These are phyloP conservation scores for Trichosporon sp. DNA, from an alignment of 1,284 basidiomycete species.

Conservation along the genomic window DNA sequence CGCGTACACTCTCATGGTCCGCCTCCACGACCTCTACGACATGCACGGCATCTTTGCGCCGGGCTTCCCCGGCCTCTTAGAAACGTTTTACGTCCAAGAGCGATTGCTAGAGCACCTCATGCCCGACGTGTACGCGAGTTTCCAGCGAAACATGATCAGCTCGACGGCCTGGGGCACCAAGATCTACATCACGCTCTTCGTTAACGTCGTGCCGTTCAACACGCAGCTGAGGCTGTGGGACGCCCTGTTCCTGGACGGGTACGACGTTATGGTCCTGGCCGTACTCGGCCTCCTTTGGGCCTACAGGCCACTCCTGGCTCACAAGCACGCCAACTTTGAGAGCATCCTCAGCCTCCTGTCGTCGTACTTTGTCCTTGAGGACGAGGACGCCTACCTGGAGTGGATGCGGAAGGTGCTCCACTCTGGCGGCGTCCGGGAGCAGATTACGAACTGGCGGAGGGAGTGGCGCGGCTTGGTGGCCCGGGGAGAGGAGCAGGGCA, in stretches of 20 bases:
- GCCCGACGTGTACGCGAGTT: conserved; percentile 78
- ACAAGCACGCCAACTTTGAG: conserved; percentile 69
- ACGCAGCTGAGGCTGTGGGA: conserved; percentile 94
- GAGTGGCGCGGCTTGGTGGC: conserved; percentile 36
- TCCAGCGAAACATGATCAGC: conserved; percentile 80
- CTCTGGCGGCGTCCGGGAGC: conserved; percentile 63
- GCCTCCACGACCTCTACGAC: conserved; percentile 78
- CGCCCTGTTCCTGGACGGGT: conserved; percentile 80
- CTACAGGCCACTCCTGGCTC: conserved; percentile 47
- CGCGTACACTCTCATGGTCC: conserved; percentile 75
- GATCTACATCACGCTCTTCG: conserved; percentile 97
- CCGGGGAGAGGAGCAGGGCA: conserved; percentile 28
- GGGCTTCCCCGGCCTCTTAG: conserved; percentile 91
- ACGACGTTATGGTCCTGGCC: conserved; percentile 77
- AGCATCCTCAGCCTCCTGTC: conserved; percentile 80
- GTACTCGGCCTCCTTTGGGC: conserved; percentile 85
- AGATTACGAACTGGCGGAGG: conserved; percentile 56
- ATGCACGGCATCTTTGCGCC: conserved; percentile 87
- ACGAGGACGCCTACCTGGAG: conserved; percentile 68
- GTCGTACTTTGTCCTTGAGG: conserved; percentile 84
- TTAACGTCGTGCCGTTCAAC: conserved; percentile 93
- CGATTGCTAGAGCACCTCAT: conserved; percentile 73
- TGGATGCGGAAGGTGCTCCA: conserved; percentile 73
- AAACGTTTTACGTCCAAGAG: conserved; percentile 91
- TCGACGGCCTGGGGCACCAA: conserved; percentile 95